Conservation (phyloP, 345 rosid genomes). For the Geranium brycei region DNA sequence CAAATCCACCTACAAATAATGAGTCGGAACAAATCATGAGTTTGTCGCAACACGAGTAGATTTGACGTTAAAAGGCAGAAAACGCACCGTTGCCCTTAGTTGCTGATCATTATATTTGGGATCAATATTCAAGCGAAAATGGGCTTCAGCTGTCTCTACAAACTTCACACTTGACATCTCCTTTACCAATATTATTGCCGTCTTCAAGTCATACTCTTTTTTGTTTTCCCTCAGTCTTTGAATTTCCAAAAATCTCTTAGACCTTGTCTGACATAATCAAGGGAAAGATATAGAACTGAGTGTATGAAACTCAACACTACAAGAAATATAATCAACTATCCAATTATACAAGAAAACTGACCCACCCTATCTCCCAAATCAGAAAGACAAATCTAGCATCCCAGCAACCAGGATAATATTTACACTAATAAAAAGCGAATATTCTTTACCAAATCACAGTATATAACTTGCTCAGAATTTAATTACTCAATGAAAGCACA, state of each 20-base stretch:
- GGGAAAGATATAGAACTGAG: conserved; percentile 6
- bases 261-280: conserved; percentile 62
- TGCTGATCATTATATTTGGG: conserved; percentile 97
- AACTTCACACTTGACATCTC: conserved; percentile 56
- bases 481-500: background rate
- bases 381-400: background rate
- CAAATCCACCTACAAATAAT: conserved; percentile 53
- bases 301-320: conserved; percentile 6
- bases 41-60: background rate
- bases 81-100: conserved; percentile 80
- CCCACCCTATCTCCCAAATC: background rate
- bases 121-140: conserved; percentile 91
- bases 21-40: background rate
- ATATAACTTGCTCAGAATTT: background rate
- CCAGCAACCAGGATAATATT: too few species aligned
- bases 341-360: background rate
- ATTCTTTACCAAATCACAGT: background rate
- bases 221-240: conserved; percentile 85
- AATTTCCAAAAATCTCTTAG: conserved; percentile 96
- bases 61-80: conserved; percentile 3
- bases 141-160: conserved; percentile 85
- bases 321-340: background rate
- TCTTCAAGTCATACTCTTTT: conserved; percentile 53
- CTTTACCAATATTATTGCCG: conserved; percentile 75
- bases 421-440: too few species aligned